phyloP scores from a whole-genome alignment of 306 rosid species.

The Alnus rubra region DNA sequence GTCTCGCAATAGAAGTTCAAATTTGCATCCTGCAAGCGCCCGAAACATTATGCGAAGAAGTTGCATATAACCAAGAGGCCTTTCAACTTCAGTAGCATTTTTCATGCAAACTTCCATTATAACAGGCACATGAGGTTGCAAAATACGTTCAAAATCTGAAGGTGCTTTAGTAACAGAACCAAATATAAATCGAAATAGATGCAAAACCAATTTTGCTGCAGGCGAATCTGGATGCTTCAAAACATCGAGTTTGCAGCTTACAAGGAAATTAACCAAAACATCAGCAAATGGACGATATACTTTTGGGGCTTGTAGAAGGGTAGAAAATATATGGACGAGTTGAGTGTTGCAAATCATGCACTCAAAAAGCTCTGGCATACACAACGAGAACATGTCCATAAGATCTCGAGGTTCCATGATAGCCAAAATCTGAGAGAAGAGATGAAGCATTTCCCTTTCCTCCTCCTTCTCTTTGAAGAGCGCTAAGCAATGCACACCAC shows the following conservation, averaged over 20 bases:
- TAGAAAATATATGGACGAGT: conserved; percentile 91
- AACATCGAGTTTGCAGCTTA: conserved; percentile 81
- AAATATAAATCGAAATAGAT: conserved; percentile 87
- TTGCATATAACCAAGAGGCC: conserved; percentile 96
- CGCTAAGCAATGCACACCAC: conserved; percentile 96
- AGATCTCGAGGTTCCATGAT: conserved; percentile 99
- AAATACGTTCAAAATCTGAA: conserved; percentile 90
- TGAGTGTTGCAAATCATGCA: conserved; percentile 93
- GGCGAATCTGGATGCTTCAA: conserved; percentile 89
- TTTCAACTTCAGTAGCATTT: conserved; percentile 90
- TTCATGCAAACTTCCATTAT: conserved; percentile 95
- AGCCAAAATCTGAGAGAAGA: conserved; percentile 91
- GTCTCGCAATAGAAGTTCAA: conserved; percentile 92
- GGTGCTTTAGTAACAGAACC: conserved; percentile 96
- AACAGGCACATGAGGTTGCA: conserved; percentile 96
- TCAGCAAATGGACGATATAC: conserved; percentile 91
- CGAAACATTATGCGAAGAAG: conserved; percentile 84
- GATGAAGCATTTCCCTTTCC: conserved; percentile 95
- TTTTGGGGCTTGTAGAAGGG: conserved; percentile 79
- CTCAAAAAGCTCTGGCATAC: conserved; percentile 98
- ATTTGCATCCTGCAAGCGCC: conserved; percentile 89
- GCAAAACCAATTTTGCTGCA: conserved; percentile 85
- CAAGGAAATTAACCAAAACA: conserved; percentile 91
- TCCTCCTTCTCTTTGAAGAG: conserved; percentile 98
- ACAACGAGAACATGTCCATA: conserved; percentile 98